Base-by-base conservation (phyloP, 768 basidiomycete genomes). In the Hericium rajendrae region DNA sequence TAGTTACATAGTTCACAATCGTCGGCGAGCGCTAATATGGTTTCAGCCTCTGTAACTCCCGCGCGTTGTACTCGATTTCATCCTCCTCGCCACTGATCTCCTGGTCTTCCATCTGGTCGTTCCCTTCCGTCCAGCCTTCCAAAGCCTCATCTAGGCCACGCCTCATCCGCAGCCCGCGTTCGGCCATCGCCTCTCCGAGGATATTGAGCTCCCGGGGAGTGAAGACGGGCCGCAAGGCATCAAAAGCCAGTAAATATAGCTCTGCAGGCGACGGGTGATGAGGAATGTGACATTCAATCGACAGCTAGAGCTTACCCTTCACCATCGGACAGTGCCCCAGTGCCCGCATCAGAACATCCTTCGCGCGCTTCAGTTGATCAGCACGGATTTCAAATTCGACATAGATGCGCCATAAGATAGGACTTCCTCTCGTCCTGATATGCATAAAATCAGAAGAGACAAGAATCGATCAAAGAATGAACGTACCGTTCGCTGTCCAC, bases 181-280 rank as follows among this genome's bases (percentile, higher is more conserved):
- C 90, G 5, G 77, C 84, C 90, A 92, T 92, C 3, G 79, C 79
- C 56, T 89, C 87, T 51, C 75, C 84, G 54, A 86, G 76, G 20
- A 66, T 74, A 53, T 75, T 76, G 60, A 92, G 72, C 68, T 92
- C 89, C 15, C 71, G 70, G 16, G 70, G 62, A 51, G 71, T 76
- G 68, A 91, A 91, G 51, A 78, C 83, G 3, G 72, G 67, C 28
- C 89, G 79, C 56, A 92, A 73, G 3, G 81, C 78, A 54, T 83
- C 82, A 70, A 91, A 92, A 16, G 88, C 90, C 49, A 89, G 62
- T 59, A 92, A 71, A 75, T 91, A 91, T 48, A 92, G 69, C 50
- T 84, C 89, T 91, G 66, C 60, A 48, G 18, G 18, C 22, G 18
- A 38, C 28, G 46, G 22, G 50, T 55, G 53, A 51, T 55, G 53